phyloP scores from a whole-genome alignment of 2,329 filamentous ascomycete genomes.

The Fusarium sp. region DNA sequence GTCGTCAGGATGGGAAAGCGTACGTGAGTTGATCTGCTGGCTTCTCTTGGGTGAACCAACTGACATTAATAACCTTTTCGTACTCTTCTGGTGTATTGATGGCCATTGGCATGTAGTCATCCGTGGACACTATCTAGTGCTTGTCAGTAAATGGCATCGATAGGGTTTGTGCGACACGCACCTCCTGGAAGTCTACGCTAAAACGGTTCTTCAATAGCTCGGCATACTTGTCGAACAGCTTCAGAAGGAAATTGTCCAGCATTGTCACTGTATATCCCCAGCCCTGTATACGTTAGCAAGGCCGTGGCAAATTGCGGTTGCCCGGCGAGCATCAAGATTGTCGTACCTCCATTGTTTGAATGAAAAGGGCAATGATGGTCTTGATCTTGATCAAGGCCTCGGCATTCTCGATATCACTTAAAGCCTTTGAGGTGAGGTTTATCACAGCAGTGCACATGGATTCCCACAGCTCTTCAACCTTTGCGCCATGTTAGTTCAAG shows the following conservation, averaged over 20 bases:
- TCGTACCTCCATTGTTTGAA: slow-evolving; percentile 95
- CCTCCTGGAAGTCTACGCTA: slow-evolving; percentile 94
- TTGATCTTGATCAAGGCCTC: slow-evolving; percentile 95
- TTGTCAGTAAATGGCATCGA: neutral
- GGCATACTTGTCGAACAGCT: slow-evolving; percentile 91
- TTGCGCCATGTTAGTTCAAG: slow-evolving; percentile 3
- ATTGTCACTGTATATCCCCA: slow-evolving; percentile 88
- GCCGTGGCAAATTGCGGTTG: neutral
- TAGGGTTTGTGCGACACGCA: slow-evolving; percentile 45
- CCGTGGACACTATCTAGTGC: slow-evolving; percentile 76
- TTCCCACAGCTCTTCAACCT: slow-evolving; percentile 98
- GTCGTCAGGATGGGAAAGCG: slow-evolving; percentile 40
- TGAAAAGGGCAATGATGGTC: slow-evolving; percentile 89
- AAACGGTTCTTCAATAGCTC: slow-evolving; percentile 90
- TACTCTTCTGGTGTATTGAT: slow-evolving; percentile 91
- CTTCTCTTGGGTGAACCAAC: slow-evolving; percentile 92
- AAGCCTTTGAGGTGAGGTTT: slow-evolving; percentile 78
- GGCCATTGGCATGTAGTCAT: slow-evolving; percentile 99
- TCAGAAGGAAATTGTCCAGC: slow-evolving; percentile 86
- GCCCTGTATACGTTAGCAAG: slow-evolving; percentile 83
- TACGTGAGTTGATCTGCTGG: slow-evolving; percentile 77
- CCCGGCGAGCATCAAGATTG: slow-evolving; percentile 76
- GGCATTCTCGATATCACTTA: slow-evolving; percentile 84
- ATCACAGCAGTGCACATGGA: slow-evolving; percentile 94
- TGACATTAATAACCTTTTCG: slow-evolving; percentile 93